Percentiles rank a stretch among this genome's conserved stretches.
These are phyloP conservation scores for Penicillium sp. DNA, from an alignment of 2,329 filamentous ascomycete genomes.

Conservation along the genomic window DNA sequence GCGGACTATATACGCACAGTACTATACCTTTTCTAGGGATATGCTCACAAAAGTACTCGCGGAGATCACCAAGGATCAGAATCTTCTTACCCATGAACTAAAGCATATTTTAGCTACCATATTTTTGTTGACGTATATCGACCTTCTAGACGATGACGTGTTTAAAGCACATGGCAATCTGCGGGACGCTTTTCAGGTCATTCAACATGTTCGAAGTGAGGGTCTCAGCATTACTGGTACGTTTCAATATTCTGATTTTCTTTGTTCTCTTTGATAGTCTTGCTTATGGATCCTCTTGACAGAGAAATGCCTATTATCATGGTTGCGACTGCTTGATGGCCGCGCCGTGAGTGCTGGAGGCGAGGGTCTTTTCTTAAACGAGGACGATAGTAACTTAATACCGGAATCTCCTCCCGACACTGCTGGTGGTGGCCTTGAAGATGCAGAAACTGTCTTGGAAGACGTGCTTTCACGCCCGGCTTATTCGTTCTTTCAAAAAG, in stretches of 20 bases:
- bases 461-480: constrained; percentile 55
- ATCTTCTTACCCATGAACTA: constrained; percentile 15
- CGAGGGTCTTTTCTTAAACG: constrained; percentile 51
- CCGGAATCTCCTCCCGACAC: constrained; percentile 18
- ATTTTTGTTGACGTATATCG: constrained; percentile 55
- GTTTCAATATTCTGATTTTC: neutral
- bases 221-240: constrained; percentile 11
- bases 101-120: constrained; percentile 49
- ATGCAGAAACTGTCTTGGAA: constrained; percentile 50
- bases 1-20: constrained; percentile 14
- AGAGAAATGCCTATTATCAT: constrained; percentile 51
- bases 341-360: constrained; percentile 55
- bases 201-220: constrained; percentile 39
- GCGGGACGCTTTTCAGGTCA: constrained; percentile 48
- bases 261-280: neutral
- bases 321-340: constrained; percentile 54
- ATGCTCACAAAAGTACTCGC: constrained; percentile 18
- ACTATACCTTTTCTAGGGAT: constrained; percentile 27
- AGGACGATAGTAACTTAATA: constrained; percentile 40
- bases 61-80: constrained; percentile 2
- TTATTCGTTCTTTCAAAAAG: constrained; percentile 56
- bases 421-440: constrained; percentile 14
- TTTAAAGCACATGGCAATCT: constrained; percentile 49
- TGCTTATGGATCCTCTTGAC: constrained; percentile 14
- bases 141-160: constrained; percentile 44